Base-by-base conservation (phyloP, 768 basidiomycete genomes). In the Pulveroboletus ravenelii region DNA sequence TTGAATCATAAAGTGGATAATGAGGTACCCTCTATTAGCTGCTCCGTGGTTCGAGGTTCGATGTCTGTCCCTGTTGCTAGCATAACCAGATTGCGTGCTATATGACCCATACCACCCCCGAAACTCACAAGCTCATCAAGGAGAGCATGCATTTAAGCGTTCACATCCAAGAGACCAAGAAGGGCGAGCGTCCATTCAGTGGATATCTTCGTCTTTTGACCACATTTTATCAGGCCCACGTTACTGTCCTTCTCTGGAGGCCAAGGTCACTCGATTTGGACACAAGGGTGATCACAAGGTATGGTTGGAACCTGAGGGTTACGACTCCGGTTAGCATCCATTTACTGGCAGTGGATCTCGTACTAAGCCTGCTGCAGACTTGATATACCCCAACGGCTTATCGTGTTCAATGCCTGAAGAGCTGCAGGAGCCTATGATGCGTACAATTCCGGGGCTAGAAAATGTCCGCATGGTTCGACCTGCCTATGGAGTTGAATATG, bases 291-390 rank as follows among this genome's bases (percentile, higher is more conserved):
- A 70, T 5, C 93, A 95, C 60, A 82, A 70, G 2, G 77, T 94
- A 37, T 95, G 92, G 91, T 73, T 95, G 3, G 93, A 95, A 62
- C 93, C 91, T 0, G 93, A 95, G 63, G 93, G 93, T 1, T 93
- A 90, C 51, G 88, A 91, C 60, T 89, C 91, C 14, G 84, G 91
- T 89, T 37, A 29, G 63, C 5, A n/a, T n/a, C 5, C 7, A 32
- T 45, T 18, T 25, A 13, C 30, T 32, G 12, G 6, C 14, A 12
- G 32, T 23, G 32, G 10, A 18, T 30, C 17, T n/a, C 10, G 36
- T 25, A 45, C 52, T 48, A 23, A 45, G 17, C 17, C 10, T 55
- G 23, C 31, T 38, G 12, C 50, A 90, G 92, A 91, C 50, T 64
- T 94, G 13, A 84, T 94, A 48, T 95, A 95, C 60, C 93, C 93